These are phyloP conservation scores for Helicostylum pulchrum DNA, from an alignment of 192 early-diverging fungal species.

Conservation along the genomic window DNA sequence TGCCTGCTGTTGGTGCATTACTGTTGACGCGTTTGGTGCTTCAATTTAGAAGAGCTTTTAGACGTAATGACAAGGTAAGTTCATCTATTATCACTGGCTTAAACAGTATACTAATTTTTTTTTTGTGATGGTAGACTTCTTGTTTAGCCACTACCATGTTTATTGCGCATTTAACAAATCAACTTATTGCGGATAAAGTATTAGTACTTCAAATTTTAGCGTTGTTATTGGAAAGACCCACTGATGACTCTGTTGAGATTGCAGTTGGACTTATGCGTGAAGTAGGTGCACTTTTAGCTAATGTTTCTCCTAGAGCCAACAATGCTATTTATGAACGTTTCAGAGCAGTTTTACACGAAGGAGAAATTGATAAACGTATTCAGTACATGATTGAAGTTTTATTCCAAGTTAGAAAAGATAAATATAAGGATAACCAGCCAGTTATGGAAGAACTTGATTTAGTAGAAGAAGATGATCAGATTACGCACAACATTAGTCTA, in stretches of 20 bases:
- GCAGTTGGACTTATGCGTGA: slow-evolving; percentile 93
- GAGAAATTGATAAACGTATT: slow-evolving; percentile 88
- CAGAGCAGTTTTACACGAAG: slow-evolving; percentile 89
- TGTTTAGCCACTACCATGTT: slow-evolving; percentile 86
- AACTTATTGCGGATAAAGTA: slow-evolving; percentile 84
- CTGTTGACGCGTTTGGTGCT: slow-evolving; percentile 78
- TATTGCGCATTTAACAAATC: slow-evolving; percentile 91
- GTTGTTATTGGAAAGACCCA: slow-evolving; percentile 79
- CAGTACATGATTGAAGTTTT: slow-evolving; percentile 98
- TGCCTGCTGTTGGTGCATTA: slow-evolving; percentile 87
- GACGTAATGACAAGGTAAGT: slow-evolving; percentile 81
- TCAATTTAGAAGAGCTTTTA: slow-evolving; percentile 90
- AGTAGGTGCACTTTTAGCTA: slow-evolving; percentile 79
- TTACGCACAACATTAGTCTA: slow-evolving; percentile 79
- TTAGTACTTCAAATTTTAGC: slow-evolving; percentile 83
- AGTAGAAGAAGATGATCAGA: slow-evolving; percentile 94
- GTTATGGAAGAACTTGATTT: slow-evolving; percentile 79
- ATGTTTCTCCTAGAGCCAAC: slow-evolving; percentile 69
- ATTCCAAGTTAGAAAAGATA: slow-evolving; percentile 91
- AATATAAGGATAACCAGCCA: slow-evolving; percentile 86
- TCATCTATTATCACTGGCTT: neutral
- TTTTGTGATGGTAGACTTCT: slow-evolving; percentile 37
- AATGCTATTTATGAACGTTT: slow-evolving; percentile 91
- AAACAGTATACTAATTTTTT: neutral
- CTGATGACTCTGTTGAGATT: slow-evolving; percentile 94